Conservation (phyloP, 208 protist genomes). For the Leishmania braziliensis region DNA sequence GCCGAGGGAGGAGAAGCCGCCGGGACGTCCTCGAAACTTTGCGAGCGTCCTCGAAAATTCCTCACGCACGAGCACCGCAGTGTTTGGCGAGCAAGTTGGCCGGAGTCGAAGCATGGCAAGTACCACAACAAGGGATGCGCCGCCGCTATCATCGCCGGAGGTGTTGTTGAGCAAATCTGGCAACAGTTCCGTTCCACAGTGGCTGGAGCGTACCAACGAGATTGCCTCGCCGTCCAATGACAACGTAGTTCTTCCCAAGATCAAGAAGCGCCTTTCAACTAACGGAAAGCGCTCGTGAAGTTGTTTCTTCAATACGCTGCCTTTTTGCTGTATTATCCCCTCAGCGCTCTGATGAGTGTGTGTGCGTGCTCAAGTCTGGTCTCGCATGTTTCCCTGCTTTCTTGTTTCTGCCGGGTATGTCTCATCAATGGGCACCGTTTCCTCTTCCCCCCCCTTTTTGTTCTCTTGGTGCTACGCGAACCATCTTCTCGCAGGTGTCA, state of each 20-base stretch:
- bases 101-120: constrained; percentile 22
- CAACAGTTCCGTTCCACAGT: constrained; percentile 3
- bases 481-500: not conserved
- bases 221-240: constrained; percentile 1
- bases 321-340: too few species aligned
- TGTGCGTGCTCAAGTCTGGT: not conserved
- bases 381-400: not conserved
- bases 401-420: not conserved
- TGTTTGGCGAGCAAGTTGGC: not conserved
- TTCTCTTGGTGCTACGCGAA: not conserved
- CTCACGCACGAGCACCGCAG: constrained; percentile 10
- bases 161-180: constrained; percentile 7
- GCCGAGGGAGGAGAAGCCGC: constrained; percentile 52
- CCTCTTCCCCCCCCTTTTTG: not conserved
- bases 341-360: not conserved
- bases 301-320: not conserved
- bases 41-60: constrained; percentile 31
- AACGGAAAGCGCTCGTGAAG: constrained; percentile 20
- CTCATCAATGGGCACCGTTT: not conserved
- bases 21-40: constrained; percentile 42
- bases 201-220: not conserved
- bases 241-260: constrained; percentile 43
- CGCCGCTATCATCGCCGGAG: constrained; percentile 22
- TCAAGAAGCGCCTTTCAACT: constrained; percentile 35
- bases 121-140: constrained; percentile 3